phyloP scores from a whole-genome alignment of 495 filamentous ascomycete species.

The Hyaloscypha variabilis region DNA sequence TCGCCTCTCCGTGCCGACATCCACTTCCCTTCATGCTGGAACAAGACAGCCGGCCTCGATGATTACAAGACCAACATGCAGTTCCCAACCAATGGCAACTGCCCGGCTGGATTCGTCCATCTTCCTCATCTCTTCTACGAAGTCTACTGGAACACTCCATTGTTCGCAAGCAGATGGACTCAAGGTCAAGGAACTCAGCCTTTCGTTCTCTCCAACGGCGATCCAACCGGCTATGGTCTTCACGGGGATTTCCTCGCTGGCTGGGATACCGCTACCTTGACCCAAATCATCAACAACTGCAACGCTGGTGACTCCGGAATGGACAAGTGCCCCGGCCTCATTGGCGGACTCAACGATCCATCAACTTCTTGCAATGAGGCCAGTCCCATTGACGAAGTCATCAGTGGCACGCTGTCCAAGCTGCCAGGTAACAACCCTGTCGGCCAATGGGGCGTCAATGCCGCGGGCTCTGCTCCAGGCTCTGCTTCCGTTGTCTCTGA shows the following conservation, averaged over 20 bases:
- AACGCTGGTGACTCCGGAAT: conserved; percentile 51
- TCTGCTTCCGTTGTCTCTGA: conserved; percentile 36
- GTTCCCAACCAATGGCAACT: conserved; percentile 51
- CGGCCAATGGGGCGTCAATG: conserved; percentile 31
- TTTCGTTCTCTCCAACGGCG: conserved; percentile 47
- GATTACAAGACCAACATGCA: conserved; percentile 61
- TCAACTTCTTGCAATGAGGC: conserved; percentile 42
- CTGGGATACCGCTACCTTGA: conserved; percentile 61
- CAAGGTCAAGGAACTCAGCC: conserved; percentile 52
- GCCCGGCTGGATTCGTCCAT: conserved; percentile 59
- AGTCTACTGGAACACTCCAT: conserved; percentile 58
- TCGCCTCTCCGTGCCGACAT: conserved; percentile 70
- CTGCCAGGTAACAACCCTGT: conserved; percentile 50
- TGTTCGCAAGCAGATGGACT: conserved; percentile 54
- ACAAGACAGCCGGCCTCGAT: conserved; percentile 65
- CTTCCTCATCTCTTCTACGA: conserved; percentile 59
- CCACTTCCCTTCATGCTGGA: conserved; percentile 93
- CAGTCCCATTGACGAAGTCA: conserved; percentile 39
- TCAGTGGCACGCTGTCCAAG: conserved; percentile 38
- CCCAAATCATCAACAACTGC: conserved; percentile 66
- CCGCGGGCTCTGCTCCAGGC: conserved; percentile 33
- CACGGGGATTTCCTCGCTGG: conserved; percentile 76
- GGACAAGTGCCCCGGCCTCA: conserved; percentile 58
- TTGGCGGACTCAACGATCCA: conserved; percentile 45
- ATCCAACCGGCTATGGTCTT: conserved; percentile 71